phyloP scores from a whole-genome alignment of 83 land plant genomes.

The Picea engelmannii region DNA sequence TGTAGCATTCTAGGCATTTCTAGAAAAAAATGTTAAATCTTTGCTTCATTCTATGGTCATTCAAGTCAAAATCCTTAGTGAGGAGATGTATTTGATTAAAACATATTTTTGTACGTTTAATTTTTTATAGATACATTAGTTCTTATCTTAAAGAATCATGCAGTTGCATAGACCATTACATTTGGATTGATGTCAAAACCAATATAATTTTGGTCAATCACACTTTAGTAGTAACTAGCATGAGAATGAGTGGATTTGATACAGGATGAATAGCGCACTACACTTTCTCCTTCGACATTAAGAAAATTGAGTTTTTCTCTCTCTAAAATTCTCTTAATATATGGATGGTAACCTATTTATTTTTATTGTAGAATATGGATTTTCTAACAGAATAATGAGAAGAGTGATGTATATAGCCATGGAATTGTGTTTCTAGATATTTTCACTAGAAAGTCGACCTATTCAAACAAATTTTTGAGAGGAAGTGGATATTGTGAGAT shows the following conservation, averaged over 20 bases:
- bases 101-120: too few species aligned
- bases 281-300: background rate
- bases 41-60: too few species aligned
- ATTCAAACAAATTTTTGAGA: constrained; percentile 54
- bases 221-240: background rate
- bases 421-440: constrained; percentile 97
- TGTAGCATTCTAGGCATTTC: too few species aligned
- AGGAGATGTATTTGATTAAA: too few species aligned
- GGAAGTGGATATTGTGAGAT: constrained; percentile 22
- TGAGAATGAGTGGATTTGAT: background rate
- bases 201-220: background rate
- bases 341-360: background rate
- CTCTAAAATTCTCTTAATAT: background rate
- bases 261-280: background rate
- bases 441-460: constrained; percentile 88
- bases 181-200: background rate
- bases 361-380: constrained; percentile 23
- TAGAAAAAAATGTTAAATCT: too few species aligned
- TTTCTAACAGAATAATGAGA: constrained; percentile 43
- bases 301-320: background rate
- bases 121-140: too few species aligned
- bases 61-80: too few species aligned
- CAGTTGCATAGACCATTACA: too few species aligned
- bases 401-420: constrained; percentile 98
- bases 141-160: too few species aligned